These are phyloP conservation scores for Metarhizium brunneum DNA, from an alignment of 2,329 filamentous ascomycete species.

Conservation along the genomic window DNA sequence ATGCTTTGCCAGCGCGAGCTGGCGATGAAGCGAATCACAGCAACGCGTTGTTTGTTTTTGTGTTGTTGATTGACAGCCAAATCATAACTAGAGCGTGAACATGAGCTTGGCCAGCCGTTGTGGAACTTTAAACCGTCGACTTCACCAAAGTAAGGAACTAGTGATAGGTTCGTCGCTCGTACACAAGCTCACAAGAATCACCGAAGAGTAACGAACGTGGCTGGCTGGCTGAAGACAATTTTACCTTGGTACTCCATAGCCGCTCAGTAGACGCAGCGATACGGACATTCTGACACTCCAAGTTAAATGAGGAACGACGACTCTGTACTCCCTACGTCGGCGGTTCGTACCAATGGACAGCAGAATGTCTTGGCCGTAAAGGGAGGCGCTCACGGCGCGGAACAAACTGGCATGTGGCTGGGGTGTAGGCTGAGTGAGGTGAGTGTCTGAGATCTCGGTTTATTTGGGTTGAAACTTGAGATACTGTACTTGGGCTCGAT, in stretches of 20 bases:
- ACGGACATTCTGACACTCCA: background rate
- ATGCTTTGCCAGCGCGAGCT: background rate
- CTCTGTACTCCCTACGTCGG: too few species aligned
- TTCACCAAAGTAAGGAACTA: too few species aligned
- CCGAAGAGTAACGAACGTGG: background rate
- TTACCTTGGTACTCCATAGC: background rate
- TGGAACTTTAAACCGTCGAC: background rate
- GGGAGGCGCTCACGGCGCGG: background rate
- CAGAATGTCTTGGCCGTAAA: background rate
- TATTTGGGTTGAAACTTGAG: background rate
- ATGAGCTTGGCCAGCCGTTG: background rate
- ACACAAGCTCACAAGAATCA: too few species aligned
- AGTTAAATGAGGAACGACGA: background rate
- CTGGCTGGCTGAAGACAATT: background rate
- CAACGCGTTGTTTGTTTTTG: background rate
- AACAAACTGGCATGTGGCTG: background rate
- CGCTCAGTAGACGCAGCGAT: background rate
- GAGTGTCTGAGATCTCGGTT: background rate
- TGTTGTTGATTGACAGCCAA: background rate
- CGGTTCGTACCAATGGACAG: background rate
- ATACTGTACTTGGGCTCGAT: background rate
- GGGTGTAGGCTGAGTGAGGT: background rate
- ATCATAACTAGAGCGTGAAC: background rate
- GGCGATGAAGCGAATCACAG: background rate
- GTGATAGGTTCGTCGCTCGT: too few species aligned